Base-by-base conservation (phyloP, 371 early-diverging fungal species). In the Coemansia sp. region DNA sequence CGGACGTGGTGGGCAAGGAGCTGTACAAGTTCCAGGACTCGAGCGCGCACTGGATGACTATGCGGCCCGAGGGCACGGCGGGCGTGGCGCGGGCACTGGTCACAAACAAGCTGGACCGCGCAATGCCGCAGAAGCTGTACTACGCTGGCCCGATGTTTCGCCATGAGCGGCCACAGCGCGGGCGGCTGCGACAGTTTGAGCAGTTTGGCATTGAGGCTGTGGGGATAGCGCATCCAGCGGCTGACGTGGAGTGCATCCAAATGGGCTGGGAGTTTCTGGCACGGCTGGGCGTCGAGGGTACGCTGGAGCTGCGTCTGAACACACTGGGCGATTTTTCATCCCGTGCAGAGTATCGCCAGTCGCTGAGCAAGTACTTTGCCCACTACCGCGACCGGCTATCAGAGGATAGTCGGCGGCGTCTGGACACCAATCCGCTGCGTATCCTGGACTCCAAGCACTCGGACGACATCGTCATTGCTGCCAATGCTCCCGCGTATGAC, bases 51-150 rank as follows among this genome's bases (percentile, higher is more conserved):
- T 63, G 77, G 50, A 59, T 86, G 69, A 82, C 83, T 2, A 77
- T 87, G 81, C 82, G 87, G 2, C 88, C 88, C 0, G 88, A 87
- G 57, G 87, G 86, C 26, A 87, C 88, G 1, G 88, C 88, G 12
- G 80, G 79, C 14, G 80, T 84, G 6, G 80, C 81, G 10, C 65
- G 85, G 1, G 84, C 86, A 0, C 51, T 86, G 54, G 71, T 85
- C n/a, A 72, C 77, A 16, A 81, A 83, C 35, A 63, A 70, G 20
- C 52, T 79, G 16, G 65, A 77, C 12, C 55, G 58, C 9, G 49
- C 61, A 4, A 41, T 82, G 41, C 85, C 86, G 0, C 80, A 77
- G 51, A 74, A 72, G 49, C 79, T 79, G 16, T 87, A 78, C 53
- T 87, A 87, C 51, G 39, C 75, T 10, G 88, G 87, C 0, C 83